Evolutionary conservation across 441 rosid species (phyloP), one percentile per base, ranked within the genome.

Genomic region (Adansonia gregorii): DNA sequence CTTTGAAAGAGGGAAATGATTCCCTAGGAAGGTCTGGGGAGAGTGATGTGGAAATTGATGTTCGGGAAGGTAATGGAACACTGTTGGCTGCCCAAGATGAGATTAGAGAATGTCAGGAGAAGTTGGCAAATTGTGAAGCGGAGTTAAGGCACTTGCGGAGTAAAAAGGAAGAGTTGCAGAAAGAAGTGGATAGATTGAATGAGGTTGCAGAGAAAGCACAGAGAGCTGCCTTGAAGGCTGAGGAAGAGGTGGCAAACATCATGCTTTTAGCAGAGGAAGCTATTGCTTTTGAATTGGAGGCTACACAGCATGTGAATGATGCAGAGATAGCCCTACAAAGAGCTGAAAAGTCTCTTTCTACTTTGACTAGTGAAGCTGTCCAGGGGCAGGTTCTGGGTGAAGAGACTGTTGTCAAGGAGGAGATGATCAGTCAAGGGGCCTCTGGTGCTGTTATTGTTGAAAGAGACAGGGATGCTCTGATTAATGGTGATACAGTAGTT

Each of bases 191-290:
- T 78, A 84, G 88, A 82, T 83, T 96, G 87, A 92, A 91, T 84
- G 97, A 82, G 75, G 65, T 80, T 52, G 98, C 99, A 4, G 97
- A 92, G 84, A 81, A 86, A 79, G 89, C 88, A 52, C 90, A 88
- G 84, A 89, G 87, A 83, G 77, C 67, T 81, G 92, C 96, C 10
- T 81, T 96, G 84, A 88, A 92, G 84, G 94, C 98, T 3, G 99
- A 96, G 80, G 98, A 96, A 78, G 98, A 94, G 55, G 99, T 96
- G 39, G 82, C 97, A 19, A 90, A 92, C 76, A 84, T 93, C 78
- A 96, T 96, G 99, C 84, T 88, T 78, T 86, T 96, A 80, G 99
- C 98, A 51, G 99, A 96, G 87, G 94, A 94, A 86, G 99, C 98
- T 76, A 97, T 94, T 82, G 98, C 98, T 74, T 88, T 90, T 82